phyloP scores from a whole-genome alignment of 2,329 filamentous ascomycete species.

The Fusarium paranaense region DNA sequence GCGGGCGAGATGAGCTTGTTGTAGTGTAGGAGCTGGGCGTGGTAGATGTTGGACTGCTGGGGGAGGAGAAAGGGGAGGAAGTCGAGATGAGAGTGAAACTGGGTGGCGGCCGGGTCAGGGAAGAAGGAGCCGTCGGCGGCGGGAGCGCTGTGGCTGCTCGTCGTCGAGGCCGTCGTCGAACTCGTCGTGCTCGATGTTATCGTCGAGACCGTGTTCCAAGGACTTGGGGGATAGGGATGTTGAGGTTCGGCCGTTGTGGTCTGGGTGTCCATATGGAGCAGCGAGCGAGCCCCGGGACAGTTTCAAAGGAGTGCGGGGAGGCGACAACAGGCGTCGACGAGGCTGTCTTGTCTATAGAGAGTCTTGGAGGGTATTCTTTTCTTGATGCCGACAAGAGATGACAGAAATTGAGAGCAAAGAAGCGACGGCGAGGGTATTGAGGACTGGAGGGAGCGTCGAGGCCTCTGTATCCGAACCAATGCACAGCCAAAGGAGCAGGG shows the following conservation, averaged over 20 bases:
- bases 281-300: constrained; percentile 45
- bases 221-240: constrained; percentile 52
- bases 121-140: constrained; percentile 48
- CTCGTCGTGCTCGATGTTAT: constrained; percentile 43
- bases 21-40: constrained; percentile 73
- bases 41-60: constrained; percentile 69
- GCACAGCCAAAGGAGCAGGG: constrained; percentile 26
- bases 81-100: constrained; percentile 60
- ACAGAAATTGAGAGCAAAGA: constrained; percentile 30
- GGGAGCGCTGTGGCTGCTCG: constrained; percentile 43
- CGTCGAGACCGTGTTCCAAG: constrained; percentile 46
- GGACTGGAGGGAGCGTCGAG: constrained; percentile 20
- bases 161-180: constrained; percentile 42
- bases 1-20: constrained; percentile 72
- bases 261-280: constrained; percentile 55
- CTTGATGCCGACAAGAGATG: constrained; percentile 27
- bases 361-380: constrained; percentile 26
- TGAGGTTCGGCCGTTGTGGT: constrained; percentile 52
- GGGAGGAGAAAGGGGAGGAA: constrained; percentile 69
- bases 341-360: constrained; percentile 26
- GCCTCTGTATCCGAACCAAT: constrained; percentile 41
- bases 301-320: constrained; percentile 38
- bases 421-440: constrained; percentile 25
- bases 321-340: constrained; percentile 39
- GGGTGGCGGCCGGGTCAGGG: constrained; percentile 45